Base-by-base conservation (phyloP, 75 land plant species). In the Pseudotsuga menziesii region DNA sequence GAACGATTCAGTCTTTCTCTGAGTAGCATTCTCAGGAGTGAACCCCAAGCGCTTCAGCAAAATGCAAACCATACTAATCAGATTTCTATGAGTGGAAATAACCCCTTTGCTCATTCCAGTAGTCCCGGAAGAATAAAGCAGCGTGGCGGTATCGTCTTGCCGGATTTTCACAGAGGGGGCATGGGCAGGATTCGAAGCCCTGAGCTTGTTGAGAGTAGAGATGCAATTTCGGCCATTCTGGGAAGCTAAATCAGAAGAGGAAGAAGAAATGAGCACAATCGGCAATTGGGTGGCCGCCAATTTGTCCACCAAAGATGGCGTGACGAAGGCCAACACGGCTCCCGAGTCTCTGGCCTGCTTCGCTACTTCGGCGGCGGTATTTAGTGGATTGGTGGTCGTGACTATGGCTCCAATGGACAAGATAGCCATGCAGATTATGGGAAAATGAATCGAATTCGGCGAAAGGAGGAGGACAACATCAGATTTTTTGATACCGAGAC, bases 361-460 rank as follows among this genome's bases (percentile, higher is more conserved):
- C 44, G 80, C 77, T 81, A 97, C 88, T 78, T 97, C 99, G 11
- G 54, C 54, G 4, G 89, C 57, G 20, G 93, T 92, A 87, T 94
- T 97, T 80, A 97, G 84, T 11, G 93, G 99, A 66, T 97, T 97
- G 75, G 93, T 90, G 77, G 99, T 94, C 79, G 98, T 97, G 79
- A 92, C 78, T 73, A 95, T 75, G 83, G 94, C 95, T 56, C 98
- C 99, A 62, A 92, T 79, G 61, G 90, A 88, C 85, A 94, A 83
- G 52, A 85, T 91, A 61, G 92, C 86, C 75, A 95, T 84, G 85
- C 85, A 88, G 76, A 91, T 82, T 60, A 95, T 75, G 54, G 98
- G 92, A 79, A 94, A 95, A 85, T 77, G 73, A 77, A 95, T 80
- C 11, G 94, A 94, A 81, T 97, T 97, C 13, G 99, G 94, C 26